phyloP scores from a whole-genome alignment of 1,284 basidiomycete genomes.

The Ustilago curta region DNA sequence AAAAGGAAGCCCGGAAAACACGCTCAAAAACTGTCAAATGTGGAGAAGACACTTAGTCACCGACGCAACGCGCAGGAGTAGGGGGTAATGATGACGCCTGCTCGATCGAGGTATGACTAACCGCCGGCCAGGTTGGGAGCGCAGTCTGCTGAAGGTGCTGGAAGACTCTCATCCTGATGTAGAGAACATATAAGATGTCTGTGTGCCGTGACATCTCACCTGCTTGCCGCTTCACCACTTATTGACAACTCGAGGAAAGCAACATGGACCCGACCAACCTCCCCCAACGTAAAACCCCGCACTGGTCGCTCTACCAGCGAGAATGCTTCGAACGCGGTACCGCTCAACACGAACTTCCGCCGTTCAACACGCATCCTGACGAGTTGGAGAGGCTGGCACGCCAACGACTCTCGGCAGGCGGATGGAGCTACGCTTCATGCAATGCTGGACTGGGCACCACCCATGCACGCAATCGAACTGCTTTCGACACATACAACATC shows the following conservation, averaged over 20 bases:
- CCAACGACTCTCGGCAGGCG: conserved; percentile 73
- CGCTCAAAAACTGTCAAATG: background rate
- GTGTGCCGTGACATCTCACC: background rate
- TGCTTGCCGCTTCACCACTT: background rate
- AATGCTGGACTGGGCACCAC: conserved; percentile 75
- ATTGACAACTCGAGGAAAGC: background rate
- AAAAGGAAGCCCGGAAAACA: background rate
- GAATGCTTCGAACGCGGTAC: conserved; percentile 72
- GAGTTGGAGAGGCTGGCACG: conserved; percentile 73
- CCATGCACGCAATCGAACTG: conserved; percentile 73
- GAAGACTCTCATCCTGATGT: background rate
- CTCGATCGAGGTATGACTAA: background rate
- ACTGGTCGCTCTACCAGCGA: conserved; percentile 75
- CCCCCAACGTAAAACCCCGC: conserved; percentile 73
- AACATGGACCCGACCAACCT: conserved; percentile 73
- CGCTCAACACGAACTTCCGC: conserved; percentile 17
- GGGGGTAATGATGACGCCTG: background rate
- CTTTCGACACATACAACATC: conserved; percentile 68
- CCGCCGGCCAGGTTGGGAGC: background rate
- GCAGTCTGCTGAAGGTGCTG: background rate
- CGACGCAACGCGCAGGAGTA: conserved; percentile 1
- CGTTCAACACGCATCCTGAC: conserved; percentile 71
- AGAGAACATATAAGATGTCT: background rate
- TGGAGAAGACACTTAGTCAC: conserved; percentile 9
- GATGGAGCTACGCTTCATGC: conserved; percentile 74